Evolutionary conservation across 2,329 filamentous ascomycete species (phyloP).

Genomic region (Neospermospora avenae): DNA sequence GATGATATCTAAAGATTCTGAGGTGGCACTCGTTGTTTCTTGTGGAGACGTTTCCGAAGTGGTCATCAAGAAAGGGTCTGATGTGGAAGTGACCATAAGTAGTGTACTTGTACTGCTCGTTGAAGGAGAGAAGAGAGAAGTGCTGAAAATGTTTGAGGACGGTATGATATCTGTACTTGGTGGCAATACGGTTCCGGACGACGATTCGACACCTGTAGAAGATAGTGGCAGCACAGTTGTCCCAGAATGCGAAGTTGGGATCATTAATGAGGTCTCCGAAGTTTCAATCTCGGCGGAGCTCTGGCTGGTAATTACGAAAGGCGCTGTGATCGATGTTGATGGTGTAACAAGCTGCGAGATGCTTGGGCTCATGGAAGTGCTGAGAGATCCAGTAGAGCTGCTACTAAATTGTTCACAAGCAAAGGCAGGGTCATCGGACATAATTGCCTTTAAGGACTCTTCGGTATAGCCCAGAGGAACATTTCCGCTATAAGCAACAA

Average conservation of each 20-base stretch:
- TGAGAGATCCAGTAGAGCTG: neutral
- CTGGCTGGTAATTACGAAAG: neutral
- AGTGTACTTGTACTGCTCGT: no score
- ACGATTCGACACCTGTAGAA: neutral
- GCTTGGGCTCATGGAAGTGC: neutral
- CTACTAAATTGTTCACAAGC: neutral
- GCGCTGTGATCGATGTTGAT: neutral
- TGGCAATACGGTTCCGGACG: no score
- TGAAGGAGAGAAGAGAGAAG: no score
- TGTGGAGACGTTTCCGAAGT: no score
- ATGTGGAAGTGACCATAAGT: no score
- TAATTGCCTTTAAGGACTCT: neutral
- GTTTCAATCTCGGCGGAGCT: neutral
- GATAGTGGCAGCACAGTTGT: neutral
- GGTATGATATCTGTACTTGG: no score
- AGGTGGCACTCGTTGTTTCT: neutral
- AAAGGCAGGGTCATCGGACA: neutral
- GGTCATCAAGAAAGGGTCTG: no score
- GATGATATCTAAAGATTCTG: neutral
- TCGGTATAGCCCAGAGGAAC: neutral
- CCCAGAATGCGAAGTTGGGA: neutral
- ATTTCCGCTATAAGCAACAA: neutral
- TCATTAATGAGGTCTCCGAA: neutral
- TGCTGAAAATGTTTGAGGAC: no score
- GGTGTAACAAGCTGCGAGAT: neutral